Evolutionary conservation across 805 yeast genomes (phyloP).

Genomic region (Metschnikowia anglica): DNA sequence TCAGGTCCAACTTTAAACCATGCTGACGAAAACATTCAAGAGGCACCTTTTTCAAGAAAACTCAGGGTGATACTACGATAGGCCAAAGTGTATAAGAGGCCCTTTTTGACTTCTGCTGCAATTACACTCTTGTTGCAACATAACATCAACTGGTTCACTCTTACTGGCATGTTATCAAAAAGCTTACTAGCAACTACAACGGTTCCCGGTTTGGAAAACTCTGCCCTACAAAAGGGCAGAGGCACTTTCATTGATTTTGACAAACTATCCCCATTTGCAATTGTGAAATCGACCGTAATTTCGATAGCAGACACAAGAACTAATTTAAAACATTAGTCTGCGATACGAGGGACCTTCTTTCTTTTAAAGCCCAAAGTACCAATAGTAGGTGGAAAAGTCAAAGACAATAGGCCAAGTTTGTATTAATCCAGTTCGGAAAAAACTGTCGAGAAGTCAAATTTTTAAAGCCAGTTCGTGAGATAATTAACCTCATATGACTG

Average conservation of each 20-base stretch:
- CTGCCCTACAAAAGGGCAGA: conserved; percentile 2
- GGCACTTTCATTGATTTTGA: conserved; percentile 1
- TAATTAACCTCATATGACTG: too few relatives aligned
- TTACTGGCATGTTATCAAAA: conserved; percentile 46
- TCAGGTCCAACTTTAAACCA: not conserved
- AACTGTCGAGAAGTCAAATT: too few relatives aligned
- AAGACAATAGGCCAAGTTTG: not conserved
- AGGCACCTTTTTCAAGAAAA: not conserved
- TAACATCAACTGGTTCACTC: conserved; percentile 30
- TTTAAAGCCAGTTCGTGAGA: too few relatives aligned
- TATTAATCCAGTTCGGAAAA: not conserved
- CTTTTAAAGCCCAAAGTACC: conserved; percentile 1
- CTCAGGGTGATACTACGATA: conserved; percentile 8
- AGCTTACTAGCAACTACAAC: conserved; percentile 35
- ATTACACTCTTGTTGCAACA: conserved; percentile 21
- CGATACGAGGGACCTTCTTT: conserved; percentile 1
- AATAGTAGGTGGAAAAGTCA: too few relatives aligned
- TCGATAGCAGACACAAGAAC: not conserved
- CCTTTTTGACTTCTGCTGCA: conserved; percentile 28
- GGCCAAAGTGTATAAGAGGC: conserved; percentile 30
- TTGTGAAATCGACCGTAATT: not conserved
- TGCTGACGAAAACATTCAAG: not conserved
- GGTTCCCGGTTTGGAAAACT: conserved; percentile 35
- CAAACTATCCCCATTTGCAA: not conserved
- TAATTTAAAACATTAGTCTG: conserved; percentile 3